A percentile compares a stretch with the other conserved stretches of the same genome.
These are phyloP conservation scores for Platanthera guangdongensis DNA, from an alignment of 106 monocot species.

Conservation along the genomic window DNA sequence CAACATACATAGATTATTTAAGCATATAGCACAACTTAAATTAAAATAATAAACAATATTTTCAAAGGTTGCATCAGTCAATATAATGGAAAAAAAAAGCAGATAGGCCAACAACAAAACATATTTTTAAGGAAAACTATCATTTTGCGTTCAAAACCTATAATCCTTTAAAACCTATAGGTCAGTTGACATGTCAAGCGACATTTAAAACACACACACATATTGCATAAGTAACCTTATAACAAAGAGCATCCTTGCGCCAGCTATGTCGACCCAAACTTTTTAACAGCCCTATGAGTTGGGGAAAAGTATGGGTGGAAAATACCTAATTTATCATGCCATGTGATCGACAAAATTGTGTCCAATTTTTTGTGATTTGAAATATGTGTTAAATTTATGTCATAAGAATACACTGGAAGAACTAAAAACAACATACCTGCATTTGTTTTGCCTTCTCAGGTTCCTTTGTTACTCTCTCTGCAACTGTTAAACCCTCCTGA, in stretches of 20 bases:
- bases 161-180: too few relatives aligned
- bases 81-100: too few relatives aligned
- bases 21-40: too few relatives aligned
- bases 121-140: too few relatives aligned
- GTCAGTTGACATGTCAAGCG: too few relatives aligned
- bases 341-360: background rate
- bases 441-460: conserved; percentile 66
- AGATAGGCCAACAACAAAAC: too few relatives aligned
- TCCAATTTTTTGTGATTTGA: background rate
- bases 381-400: background rate
- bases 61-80: too few relatives aligned
- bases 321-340: background rate
- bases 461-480: conserved; percentile 68
- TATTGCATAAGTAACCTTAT: background rate
- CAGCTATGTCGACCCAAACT: background rate
- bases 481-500: conserved; percentile 74
- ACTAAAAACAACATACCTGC: conserved; percentile 43
- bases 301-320: background rate
- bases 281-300: background rate
- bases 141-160: too few relatives aligned
- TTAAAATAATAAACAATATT: too few relatives aligned
- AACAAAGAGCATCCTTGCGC: background rate
- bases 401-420: background rate
- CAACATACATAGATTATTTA: too few relatives aligned
- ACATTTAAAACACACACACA: background rate